Evolutionary conservation across 1,139 yeast genomes (phyloP).

Genomic region (Suhomyces choctaworum): DNA sequence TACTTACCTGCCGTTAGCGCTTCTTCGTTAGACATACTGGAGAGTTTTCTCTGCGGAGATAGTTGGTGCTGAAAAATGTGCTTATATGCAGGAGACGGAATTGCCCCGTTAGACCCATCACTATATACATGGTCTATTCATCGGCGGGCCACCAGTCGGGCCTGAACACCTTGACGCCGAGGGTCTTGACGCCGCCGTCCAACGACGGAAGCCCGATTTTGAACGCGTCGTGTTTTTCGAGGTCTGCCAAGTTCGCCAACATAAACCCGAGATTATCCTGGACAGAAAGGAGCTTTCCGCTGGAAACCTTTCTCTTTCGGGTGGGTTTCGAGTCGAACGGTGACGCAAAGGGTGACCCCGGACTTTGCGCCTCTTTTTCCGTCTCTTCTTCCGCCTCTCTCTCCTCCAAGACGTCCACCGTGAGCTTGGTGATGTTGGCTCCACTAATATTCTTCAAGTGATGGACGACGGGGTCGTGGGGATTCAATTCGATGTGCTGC

Average conservation of each 20-base stretch:
- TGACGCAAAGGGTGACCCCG: conserved; percentile 30
- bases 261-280: conserved; percentile 69
- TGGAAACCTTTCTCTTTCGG: conserved; percentile 41
- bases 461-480: conserved; percentile 20
- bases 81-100: conserved; percentile 1
- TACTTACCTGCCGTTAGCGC: conserved; percentile 16
- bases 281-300: conserved; percentile 60
- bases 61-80: no score
- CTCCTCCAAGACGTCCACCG: conserved; percentile 22
- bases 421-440: conserved; percentile 25
- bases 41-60: no score
- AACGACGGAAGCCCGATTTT: conserved; percentile 33
- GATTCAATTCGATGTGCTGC: conserved; percentile 15
- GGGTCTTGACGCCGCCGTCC: conserved; percentile 17
- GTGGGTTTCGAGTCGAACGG: conserved; percentile 26
- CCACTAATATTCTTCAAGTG: conserved; percentile 20
- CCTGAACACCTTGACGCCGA: conserved; percentile 48
- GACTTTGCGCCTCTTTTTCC: background rate
- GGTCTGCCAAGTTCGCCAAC: conserved; percentile 49
- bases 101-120: background rate
- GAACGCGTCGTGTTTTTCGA: conserved; percentile 29
- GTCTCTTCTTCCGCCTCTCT: conserved; percentile 14
- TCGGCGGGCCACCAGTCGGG: conserved; percentile 72
- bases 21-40: conserved; percentile 11
- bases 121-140: conserved; percentile 1